Base-by-base conservation (phyloP, 2,329 filamentous ascomycete genomes). In the Alternaria conjuncta region DNA sequence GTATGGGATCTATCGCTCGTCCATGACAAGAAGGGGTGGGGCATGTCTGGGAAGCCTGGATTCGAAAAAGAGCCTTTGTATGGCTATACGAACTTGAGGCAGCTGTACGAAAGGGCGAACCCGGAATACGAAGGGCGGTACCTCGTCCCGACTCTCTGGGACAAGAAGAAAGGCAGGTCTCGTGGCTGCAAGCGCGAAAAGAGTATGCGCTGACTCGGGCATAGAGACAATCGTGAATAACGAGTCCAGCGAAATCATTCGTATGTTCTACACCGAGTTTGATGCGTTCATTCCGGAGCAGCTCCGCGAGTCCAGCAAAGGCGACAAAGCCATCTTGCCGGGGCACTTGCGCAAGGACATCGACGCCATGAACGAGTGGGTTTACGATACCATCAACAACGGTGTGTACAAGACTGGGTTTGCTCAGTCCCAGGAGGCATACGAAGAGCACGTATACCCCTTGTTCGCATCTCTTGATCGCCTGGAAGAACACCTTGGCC, bases 391-490 rank as follows among this genome's bases (percentile, higher is more conserved):
- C 5, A 81, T 87, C 66, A 86, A 86, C 71, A 85, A 87, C 62
- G 85, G 84, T 2, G 83, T 86, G 9, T 87, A 85, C 72, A 84
- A 85, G 71, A 80, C 89, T 64, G 94, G 94, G 47, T 97, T 97
- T 75, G 94, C 94, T 30, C 94, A 90, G 3, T 92, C 90, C 0
- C 90, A 95, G 80, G 88, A 88, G 69, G 93, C 93, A 2, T 97
- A 97, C 80, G 92, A 95, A 75, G 85, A 86, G 63, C 90, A 91
- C 72, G 90, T 96, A 2, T 79, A 78, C 9, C 83, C 85, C 0
- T 86, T 97, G 11, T 97, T 97, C 79, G 84, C 86, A 63, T 89
- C 90, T 0, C 88, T 97, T 11, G 92, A 96, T 81, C 85, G 87
- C 25, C 87, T 90, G 5, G 94, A 97, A 82, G 82, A 85, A 63